phyloP scores from a whole-genome alignment of 2,329 filamentous ascomycete genomes.

The Trichoderma cornu-damae region DNA sequence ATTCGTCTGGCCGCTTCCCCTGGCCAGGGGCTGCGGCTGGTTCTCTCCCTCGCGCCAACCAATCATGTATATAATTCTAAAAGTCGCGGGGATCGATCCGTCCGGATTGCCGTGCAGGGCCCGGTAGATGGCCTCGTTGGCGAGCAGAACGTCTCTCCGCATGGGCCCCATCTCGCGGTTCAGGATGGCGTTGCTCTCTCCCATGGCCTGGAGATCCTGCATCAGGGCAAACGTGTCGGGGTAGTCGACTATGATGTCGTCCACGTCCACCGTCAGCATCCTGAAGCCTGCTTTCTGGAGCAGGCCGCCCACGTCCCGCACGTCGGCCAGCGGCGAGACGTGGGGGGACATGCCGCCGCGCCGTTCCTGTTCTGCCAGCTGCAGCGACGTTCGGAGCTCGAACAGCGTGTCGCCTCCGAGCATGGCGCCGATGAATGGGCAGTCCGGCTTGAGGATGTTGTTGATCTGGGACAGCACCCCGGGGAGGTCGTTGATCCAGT shows the following conservation, averaged over 20 bases:
- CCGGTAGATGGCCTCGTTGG: constrained; percentile 82
- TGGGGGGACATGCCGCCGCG: constrained; percentile 88
- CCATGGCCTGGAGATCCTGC: constrained; percentile 94
- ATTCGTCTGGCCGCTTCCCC: constrained; percentile 82
- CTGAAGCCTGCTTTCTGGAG: constrained; percentile 86
- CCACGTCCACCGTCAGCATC: constrained; percentile 92
- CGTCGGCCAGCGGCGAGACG: constrained; percentile 86
- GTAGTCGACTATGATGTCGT: constrained; percentile 94
- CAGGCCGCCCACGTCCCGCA: constrained; percentile 83
- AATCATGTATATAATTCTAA: constrained; percentile 96
- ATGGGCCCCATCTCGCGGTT: constrained; percentile 77
- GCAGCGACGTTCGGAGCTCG: constrained; percentile 86
- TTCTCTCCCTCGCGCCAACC: constrained; percentile 85
- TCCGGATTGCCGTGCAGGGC: constrained; percentile 80
- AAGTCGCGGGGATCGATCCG: constrained; percentile 78
- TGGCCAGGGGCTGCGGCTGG: constrained; percentile 72
- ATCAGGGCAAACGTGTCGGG: constrained; percentile 86
- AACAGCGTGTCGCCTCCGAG: constrained; percentile 91
- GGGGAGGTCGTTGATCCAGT: constrained; percentile 97
- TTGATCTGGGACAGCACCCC: constrained; percentile 81
- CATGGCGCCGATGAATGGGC: constrained; percentile 92
- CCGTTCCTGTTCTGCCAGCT: constrained; percentile 85
- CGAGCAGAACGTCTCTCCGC: constrained; percentile 75
- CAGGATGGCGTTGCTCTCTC: constrained; percentile 83
- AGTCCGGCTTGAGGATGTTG: constrained; percentile 79